phyloP scores from a whole-genome alignment of 805 yeast genomes.

The Candida golubevii region DNA sequence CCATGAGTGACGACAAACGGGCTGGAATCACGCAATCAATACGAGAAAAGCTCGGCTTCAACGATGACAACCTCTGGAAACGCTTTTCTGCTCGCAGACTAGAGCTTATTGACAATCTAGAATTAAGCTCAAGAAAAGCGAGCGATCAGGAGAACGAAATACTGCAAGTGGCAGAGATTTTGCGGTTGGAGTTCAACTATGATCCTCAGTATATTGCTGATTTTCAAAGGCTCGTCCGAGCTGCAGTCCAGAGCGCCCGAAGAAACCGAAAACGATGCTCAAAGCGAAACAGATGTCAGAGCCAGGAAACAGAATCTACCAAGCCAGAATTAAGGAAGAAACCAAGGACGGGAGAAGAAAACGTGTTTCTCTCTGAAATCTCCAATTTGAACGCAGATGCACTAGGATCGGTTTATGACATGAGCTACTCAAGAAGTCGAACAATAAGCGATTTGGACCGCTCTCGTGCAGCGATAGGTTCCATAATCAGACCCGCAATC shows the following conservation, averaged over 20 bases:
- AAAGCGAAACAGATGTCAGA: conserved; percentile 70
- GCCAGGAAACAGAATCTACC: conserved; percentile 46
- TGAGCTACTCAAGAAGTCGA: conserved; percentile 30
- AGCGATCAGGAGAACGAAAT: conserved; percentile 89
- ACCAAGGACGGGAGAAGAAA: not conserved
- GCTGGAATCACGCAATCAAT: conserved; percentile 56
- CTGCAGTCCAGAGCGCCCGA: conserved; percentile 90
- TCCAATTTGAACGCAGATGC: conserved; percentile 31
- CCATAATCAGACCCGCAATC: conserved; percentile 39
- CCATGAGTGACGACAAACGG: conserved; percentile 26
- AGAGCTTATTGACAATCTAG: conserved; percentile 77
- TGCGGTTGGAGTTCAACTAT: conserved; percentile 76
- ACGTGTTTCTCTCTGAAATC: conserved; percentile 32
- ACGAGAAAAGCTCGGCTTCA: conserved; percentile 62
- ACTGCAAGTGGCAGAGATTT: conserved; percentile 66
- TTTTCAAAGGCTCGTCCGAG: conserved; percentile 84
- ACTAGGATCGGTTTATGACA: conserved; percentile 30
- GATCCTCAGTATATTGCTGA: conserved; percentile 56
- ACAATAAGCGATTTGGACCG: conserved; percentile 30
- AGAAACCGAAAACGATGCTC: conserved; percentile 69
- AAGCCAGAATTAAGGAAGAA: conserved; percentile 3
- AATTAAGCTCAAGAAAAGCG: conserved; percentile 68
- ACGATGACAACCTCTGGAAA: conserved; percentile 84
- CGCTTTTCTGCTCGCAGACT: conserved; percentile 84
- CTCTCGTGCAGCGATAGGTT: conserved; percentile 45